Evolutionary conservation across 2,329 filamentous ascomycete species (phyloP), one percentile per base, ranked within the genome.

Genomic region (Arthrinium phaeospermum): DNA sequence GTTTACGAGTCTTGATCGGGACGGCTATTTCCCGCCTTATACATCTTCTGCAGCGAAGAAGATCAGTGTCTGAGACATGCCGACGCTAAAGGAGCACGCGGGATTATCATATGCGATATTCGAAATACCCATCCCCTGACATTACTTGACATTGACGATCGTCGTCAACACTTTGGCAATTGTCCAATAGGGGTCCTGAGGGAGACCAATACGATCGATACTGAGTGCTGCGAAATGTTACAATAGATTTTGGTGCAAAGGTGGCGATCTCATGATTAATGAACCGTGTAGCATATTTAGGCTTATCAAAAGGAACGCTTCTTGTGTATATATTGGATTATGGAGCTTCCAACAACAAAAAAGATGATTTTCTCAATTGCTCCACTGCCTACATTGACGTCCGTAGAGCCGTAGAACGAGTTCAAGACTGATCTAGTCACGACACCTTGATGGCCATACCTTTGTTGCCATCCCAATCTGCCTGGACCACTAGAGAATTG

Each of bases 1-100:
- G 0, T 75, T 82, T 41, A 80, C 79, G 4, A 77, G 75, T 47
- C 67, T 84, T 3, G 75, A 82, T 71, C 69, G 81, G 13, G 83
- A 86, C 34, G 81, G 82, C 46, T 88, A 87, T 74, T 88, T 87
- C 49, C 81, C 85, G 6, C 72, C 81, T 7, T 71, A 75, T 19
- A 75, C 68, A 10, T 44, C 46, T 7, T 44, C 68, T 19, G n/a
- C 47, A n/a, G 37, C 41, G 14, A 70, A 53, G 34, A 70, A 70
- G 44, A 41, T 70, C 14, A 41, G 37, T 30, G 67, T 47, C n/a
- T 68, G 41, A 68, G 45, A 68, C 34, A 41, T 64, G 57, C 34
- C 16, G 30, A 41, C n/a, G 57, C 34, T 19, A n/a, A 64, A 41
- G 41, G 19, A 14, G 57, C 30, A 41, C 4, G 19, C 57, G 24